Percentiles rank a stretch among this genome's conserved stretches.
Conservation (phyloP, 1,139 yeast species). For the Nematodospora anomalae region DNA sequence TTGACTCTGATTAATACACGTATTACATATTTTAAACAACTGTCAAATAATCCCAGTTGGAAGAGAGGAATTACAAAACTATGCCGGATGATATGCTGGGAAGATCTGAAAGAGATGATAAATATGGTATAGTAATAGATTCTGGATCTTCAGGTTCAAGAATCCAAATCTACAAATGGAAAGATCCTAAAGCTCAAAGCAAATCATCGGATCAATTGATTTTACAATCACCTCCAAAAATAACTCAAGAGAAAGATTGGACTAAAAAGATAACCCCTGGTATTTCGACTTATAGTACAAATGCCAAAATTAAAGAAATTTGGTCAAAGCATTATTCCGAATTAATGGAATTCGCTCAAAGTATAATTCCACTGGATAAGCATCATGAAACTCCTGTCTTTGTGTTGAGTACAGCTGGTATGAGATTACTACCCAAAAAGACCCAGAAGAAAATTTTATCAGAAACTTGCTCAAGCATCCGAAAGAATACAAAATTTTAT, state of each 20-base stretch:
- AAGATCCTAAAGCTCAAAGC: slow-evolving; percentile 38
- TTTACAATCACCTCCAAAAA: slow-evolving; percentile 59
- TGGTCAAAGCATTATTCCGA: slow-evolving; percentile 62
- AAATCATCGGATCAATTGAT: slow-evolving; percentile 21
- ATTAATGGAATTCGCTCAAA: slow-evolving; percentile 57
- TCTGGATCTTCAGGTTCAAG: slow-evolving; percentile 85
- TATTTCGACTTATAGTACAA: slow-evolving; percentile 51
- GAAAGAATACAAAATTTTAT: slow-evolving; percentile 48
- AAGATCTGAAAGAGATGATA: slow-evolving; percentile 14
- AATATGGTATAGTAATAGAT: slow-evolving; percentile 74
- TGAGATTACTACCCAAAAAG: slow-evolving; percentile 59
- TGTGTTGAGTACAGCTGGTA: slow-evolving; percentile 80
- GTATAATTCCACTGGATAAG: slow-evolving; percentile 54
- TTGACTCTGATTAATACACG: too few species aligned
- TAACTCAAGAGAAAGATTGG: slow-evolving; percentile 61
- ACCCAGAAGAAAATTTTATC: slow-evolving; percentile 47
- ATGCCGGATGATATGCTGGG: slow-evolving; percentile 3
- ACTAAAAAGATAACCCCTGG: slow-evolving; percentile 68
- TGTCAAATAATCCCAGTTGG: too few species aligned
- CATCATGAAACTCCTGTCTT: slow-evolving; percentile 65
- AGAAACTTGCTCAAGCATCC: slow-evolving; percentile 52
- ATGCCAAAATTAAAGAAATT: slow-evolving; percentile 41
- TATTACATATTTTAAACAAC: too few species aligned
- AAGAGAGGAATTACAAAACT: too few species aligned
- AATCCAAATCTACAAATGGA: slow-evolving; percentile 69